A percentile compares a stretch with the other conserved stretches of the same genome.
Evolutionary conservation across 352 stramenopile species (phyloP).

Genomic region (Phytopythium helicoides): DNA sequence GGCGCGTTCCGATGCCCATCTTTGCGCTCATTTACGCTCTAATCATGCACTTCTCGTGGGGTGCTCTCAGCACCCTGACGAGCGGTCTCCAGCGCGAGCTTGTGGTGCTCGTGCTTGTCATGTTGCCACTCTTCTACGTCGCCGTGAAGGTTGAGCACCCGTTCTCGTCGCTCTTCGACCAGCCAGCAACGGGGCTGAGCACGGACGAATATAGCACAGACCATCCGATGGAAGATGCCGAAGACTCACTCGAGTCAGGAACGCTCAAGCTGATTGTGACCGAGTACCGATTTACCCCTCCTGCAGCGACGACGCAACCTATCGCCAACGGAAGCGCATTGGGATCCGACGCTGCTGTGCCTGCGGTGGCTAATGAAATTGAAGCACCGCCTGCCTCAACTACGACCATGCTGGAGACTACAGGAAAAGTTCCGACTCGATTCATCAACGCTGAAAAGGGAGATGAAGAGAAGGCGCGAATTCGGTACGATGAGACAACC

Average conservation of each 20-base stretch:
- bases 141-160: constrained; percentile 74
- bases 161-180: constrained; percentile 58
- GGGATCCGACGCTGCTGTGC: neutral
- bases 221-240: constrained; percentile 5
- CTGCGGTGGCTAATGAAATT: neutral
- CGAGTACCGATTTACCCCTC: constrained; percentile 62
- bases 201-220: constrained; percentile 14
- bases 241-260: constrained; percentile 16
- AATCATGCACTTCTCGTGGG: constrained; percentile 61
- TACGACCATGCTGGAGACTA: constrained; percentile 20
- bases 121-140: constrained; percentile 64
- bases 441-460: constrained; percentile 82
- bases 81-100: constrained; percentile 48
- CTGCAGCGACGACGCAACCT: constrained; percentile 1
- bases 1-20: constrained; percentile 50
- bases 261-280: constrained; percentile 75
- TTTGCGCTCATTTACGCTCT: constrained; percentile 77
- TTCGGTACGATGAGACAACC: constrained; percentile 69
- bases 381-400: constrained; percentile 11
- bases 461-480: constrained; percentile 55
- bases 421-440: constrained; percentile 44
- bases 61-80: constrained; percentile 29
- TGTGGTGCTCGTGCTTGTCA: constrained; percentile 55
- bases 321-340: constrained; percentile 20
- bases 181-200: constrained; percentile 14